These are phyloP conservation scores for Rehmannia glutinosa DNA, from an alignment of 257 asterid species.

Conservation along the genomic window DNA sequence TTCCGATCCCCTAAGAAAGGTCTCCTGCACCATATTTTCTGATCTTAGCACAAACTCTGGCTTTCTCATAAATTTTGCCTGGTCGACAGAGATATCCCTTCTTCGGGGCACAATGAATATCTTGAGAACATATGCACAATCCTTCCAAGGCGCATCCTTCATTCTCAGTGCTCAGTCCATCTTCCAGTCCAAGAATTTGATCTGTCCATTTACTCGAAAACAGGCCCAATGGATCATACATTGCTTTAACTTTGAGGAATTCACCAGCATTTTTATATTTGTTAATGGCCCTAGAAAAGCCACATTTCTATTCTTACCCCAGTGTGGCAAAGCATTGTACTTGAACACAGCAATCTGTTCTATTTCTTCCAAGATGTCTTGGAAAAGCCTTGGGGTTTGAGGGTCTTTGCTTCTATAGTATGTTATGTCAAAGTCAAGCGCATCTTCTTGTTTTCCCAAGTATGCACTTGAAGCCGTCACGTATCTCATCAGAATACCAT, in stretches of 20 bases:
- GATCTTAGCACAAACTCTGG: constrained; percentile 47
- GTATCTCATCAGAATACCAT: constrained; percentile 55
- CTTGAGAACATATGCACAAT: constrained; percentile 53
- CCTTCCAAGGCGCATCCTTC: constrained; percentile 73
- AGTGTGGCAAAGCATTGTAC: constrained; percentile 57
- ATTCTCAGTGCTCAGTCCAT: constrained; percentile 20
- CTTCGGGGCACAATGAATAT: constrained; percentile 52
- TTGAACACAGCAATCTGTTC: constrained; percentile 63
- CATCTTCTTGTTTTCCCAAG: constrained; percentile 57
- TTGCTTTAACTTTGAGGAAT: constrained; percentile 34
- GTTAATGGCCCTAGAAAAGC: constrained; percentile 44
- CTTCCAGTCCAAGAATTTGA: constrained; percentile 43
- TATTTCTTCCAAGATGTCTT: constrained; percentile 54
- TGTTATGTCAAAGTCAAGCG: constrained; percentile 51
- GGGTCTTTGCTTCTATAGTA: constrained; percentile 61
- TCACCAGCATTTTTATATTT: constrained; percentile 28
- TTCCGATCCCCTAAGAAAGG: not conserved
- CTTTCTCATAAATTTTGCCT: constrained; percentile 41
- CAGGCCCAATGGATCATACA: constrained; percentile 44
- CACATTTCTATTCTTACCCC: constrained; percentile 75
- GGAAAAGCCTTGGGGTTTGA: constrained; percentile 34
- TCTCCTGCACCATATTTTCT: not conserved
- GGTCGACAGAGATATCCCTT: constrained; percentile 49
- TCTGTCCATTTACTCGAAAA: constrained; percentile 65
- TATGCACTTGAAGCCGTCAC: constrained; percentile 56